phyloP scores from a whole-genome alignment of 495 filamentous ascomycete genomes.

The Tuber brumale region DNA sequence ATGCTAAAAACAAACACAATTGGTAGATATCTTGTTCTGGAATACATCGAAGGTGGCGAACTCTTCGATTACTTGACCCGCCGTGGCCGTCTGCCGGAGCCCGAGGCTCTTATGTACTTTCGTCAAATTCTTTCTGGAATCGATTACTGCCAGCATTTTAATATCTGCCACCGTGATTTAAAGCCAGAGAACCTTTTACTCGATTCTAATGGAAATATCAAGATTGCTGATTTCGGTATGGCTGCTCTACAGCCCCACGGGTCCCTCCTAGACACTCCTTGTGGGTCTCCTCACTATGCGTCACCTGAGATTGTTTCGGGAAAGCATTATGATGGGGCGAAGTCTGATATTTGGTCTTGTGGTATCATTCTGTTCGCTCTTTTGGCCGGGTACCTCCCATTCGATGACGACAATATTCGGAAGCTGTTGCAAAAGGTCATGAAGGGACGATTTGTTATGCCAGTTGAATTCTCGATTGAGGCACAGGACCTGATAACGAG shows the following conservation, averaged over 20 bases:
- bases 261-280: slow-evolving; percentile 74
- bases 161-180: slow-evolving; percentile 90
- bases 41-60: slow-evolving; percentile 86
- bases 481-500: slow-evolving; percentile 69
- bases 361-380: slow-evolving; percentile 84
- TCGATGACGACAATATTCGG: slow-evolving; percentile 59
- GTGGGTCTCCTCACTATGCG: slow-evolving; percentile 93
- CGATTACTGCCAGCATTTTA: slow-evolving; percentile 83
- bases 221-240: slow-evolving; percentile 97
- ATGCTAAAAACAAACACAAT: slow-evolving; percentile 5
- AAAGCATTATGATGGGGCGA: slow-evolving; percentile 67
- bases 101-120: slow-evolving; percentile 75
- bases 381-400: slow-evolving; percentile 72
- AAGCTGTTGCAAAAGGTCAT: slow-evolving; percentile 60
- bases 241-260: slow-evolving; percentile 76
- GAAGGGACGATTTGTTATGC: slow-evolving; percentile 66
- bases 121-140: slow-evolving; percentile 89
- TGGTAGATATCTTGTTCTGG: slow-evolving; percentile 92
- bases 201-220: slow-evolving; percentile 63
- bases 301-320: slow-evolving; percentile 80
- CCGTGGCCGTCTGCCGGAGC: slow-evolving; percentile 62
- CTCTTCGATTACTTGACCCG: slow-evolving; percentile 73
- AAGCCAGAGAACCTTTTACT: slow-evolving; percentile 97
- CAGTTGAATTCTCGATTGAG: slow-evolving; percentile 58
- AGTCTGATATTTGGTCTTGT: slow-evolving; percentile 89